Conservation (phyloP, 208 protist genomes). For the Leishmania turanica region DNA sequence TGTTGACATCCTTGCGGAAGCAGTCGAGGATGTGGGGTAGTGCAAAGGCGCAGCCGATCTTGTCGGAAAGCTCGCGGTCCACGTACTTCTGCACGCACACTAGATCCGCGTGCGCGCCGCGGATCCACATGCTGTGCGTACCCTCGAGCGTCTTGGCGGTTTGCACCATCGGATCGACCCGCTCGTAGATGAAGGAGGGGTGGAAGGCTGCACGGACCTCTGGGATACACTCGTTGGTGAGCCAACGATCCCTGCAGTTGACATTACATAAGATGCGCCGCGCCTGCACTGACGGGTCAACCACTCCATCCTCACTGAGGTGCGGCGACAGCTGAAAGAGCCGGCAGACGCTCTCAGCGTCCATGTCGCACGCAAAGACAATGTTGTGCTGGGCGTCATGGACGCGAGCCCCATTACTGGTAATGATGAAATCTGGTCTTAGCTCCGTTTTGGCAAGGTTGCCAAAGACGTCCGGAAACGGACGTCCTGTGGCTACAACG, state of each 20-base stretch:
- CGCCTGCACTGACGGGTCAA: conserved; percentile 1
- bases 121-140: conserved; percentile 51
- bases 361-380: conserved; percentile 44
- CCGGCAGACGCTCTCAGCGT: conserved; percentile 38
- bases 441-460: conserved; percentile 45
- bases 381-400: conserved; percentile 40
- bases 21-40: conserved; percentile 49
- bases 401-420: conserved; percentile 74
- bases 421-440: conserved; percentile 65
- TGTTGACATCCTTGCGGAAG: conserved; percentile 39
- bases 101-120: conserved; percentile 36
- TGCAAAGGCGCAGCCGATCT: conserved; percentile 37
- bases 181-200: conserved; percentile 39
- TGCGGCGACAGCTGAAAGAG: conserved; percentile 45
- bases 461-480: conserved; percentile 64
- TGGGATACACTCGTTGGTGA: conserved; percentile 43
- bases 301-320: conserved; percentile 13
- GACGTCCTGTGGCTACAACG: conserved; percentile 69
- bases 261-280: conserved; percentile 47
- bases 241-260: conserved; percentile 51
- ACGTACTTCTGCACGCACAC: conserved; percentile 35
- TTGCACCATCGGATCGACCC: conserved; percentile 45
- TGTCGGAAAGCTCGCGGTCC: conserved; percentile 22
- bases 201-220: conserved; percentile 43
- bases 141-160: conserved; percentile 33